A percentile compares a stretch with the other conserved stretches of the same genome.
These are phyloP conservation scores for Jacaranda copaia DNA, from an alignment of 257 asterid species.

Conservation along the genomic window DNA sequence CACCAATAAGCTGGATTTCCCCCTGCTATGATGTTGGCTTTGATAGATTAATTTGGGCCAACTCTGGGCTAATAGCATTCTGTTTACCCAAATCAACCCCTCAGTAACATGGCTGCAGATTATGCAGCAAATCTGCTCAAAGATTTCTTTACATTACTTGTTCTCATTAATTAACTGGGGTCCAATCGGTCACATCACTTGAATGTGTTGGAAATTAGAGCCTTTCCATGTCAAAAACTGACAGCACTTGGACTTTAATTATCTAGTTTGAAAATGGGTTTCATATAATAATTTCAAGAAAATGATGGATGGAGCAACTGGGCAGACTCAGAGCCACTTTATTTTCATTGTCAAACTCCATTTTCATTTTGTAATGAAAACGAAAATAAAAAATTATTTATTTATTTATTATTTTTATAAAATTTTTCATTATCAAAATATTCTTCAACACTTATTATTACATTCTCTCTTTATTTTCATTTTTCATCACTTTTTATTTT, in stretches of 20 bases:
- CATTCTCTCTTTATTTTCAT: too few relatives aligned
- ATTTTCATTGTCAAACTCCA: too few relatives aligned
- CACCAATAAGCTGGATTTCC: background rate
- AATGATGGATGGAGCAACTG: background rate
- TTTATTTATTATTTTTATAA: too few relatives aligned
- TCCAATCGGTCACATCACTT: background rate
- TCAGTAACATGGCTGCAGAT: background rate
- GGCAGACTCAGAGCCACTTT: too few relatives aligned
- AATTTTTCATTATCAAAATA: too few relatives aligned
- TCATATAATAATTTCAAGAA: background rate
- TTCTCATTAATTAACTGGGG: background rate
- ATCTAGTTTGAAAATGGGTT: background rate
- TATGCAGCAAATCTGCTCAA: slow-evolving; percentile 17
- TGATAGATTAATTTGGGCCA: too few relatives aligned
- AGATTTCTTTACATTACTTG: background rate
- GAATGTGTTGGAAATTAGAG: background rate
- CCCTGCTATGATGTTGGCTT: background rate
- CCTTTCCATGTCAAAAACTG: background rate
- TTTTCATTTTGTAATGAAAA: too few relatives aligned
- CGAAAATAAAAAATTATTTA: too few relatives aligned
- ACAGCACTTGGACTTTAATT: background rate
- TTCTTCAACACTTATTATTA: too few relatives aligned
- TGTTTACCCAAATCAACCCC: background rate
- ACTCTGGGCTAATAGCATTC: background rate
- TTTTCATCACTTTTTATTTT: too few relatives aligned